Percentiles rank a stretch among this genome's conserved stretches.
phyloP scores from a whole-genome alignment of 1,284 basidiomycete genomes.

The Apiotrichum veenhuisii region DNA sequence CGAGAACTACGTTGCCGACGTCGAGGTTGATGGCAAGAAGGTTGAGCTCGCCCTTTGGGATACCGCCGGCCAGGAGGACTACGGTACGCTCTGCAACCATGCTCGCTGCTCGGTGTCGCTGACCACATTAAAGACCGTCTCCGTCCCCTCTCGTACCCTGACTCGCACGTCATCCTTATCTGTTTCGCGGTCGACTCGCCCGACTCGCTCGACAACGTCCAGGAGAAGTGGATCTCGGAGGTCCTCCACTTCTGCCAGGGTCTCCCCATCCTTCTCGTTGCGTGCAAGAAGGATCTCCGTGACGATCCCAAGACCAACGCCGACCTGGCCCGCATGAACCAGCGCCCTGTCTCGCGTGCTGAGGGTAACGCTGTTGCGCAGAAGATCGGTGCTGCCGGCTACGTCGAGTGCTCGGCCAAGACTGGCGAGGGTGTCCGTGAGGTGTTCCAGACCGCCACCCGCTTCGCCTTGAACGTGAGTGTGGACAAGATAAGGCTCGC shows the following conservation, averaged over 20 bases:
- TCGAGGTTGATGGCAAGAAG: slow-evolving; percentile 85
- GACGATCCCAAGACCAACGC: slow-evolving; percentile 66
- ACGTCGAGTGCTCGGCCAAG: slow-evolving; percentile 87
- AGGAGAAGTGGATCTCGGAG: slow-evolving; percentile 96
- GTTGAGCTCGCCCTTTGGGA: slow-evolving; percentile 93
- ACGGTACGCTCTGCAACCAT: slow-evolving; percentile 31
- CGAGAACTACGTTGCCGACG: slow-evolving; percentile 78
- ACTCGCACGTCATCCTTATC: slow-evolving; percentile 89
- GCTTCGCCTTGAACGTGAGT: slow-evolving; percentile 64
- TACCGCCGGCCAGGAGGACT: slow-evolving; percentile 85
- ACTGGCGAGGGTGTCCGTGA: slow-evolving; percentile 84
- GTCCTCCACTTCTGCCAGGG: slow-evolving; percentile 88
- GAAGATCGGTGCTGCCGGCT: slow-evolving; percentile 83
- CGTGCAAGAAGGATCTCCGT: slow-evolving; percentile 87
- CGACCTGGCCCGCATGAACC: slow-evolving; percentile 73
- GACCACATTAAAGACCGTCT: slow-evolving; percentile 61
- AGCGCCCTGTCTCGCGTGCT: slow-evolving; percentile 67
- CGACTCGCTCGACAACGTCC: slow-evolving; percentile 88
- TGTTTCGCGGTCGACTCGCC: slow-evolving; percentile 91
- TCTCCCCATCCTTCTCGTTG: slow-evolving; percentile 83
- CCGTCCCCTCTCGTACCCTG: slow-evolving; percentile 83
- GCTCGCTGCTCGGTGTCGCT: slow-evolving; percentile 37
- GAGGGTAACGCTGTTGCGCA: slow-evolving; percentile 80
- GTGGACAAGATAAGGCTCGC: no score
- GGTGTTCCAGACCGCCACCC: slow-evolving; percentile 85